Evolutionary conservation across 2,329 filamentous ascomycete genomes (phyloP).

Genomic region (Gnomoniopsis sp.): DNA sequence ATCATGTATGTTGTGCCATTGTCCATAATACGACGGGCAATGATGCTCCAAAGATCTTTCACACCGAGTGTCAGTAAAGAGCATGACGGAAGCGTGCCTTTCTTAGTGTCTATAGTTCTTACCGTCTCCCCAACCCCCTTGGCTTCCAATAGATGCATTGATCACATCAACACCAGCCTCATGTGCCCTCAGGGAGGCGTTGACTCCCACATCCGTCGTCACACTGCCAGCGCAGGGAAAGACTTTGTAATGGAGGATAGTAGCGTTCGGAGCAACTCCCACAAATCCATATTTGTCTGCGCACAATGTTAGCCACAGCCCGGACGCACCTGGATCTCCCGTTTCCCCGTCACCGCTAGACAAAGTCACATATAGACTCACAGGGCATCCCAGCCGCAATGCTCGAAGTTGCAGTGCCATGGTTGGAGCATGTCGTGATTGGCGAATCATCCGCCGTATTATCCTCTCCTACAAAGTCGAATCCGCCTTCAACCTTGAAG

Average conservation of each 20-base stretch:
- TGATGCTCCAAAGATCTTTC: slow-evolving; percentile 2
- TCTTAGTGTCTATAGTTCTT: neutral
- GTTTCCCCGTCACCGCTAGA: too few relatives aligned
- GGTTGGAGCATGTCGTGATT: slow-evolving; percentile 23
- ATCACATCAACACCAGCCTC: slow-evolving; percentile 8
- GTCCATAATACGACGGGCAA: slow-evolving; percentile 1
- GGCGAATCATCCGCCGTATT: neutral
- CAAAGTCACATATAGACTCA: neutral
- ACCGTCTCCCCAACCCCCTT: slow-evolving; percentile 2
- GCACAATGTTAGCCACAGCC: slow-evolving; percentile 25
- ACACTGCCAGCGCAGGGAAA: slow-evolving; percentile 6
- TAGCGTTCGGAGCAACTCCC: slow-evolving; percentile 4
- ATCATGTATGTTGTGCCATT: slow-evolving; percentile 3
- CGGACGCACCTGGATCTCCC: slow-evolving; percentile 24
- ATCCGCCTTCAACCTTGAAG: slow-evolving; percentile 43
- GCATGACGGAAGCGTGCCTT: neutral
- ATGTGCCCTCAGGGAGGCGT: slow-evolving; percentile 5
- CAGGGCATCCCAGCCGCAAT: slow-evolving; percentile 5
- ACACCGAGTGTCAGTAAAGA: neutral
- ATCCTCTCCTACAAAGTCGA: slow-evolving; percentile 43
- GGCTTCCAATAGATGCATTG: slow-evolving; percentile 4
- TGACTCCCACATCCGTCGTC: slow-evolving; percentile 1
- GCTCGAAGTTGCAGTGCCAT: slow-evolving; percentile 4
- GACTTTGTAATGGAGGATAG: slow-evolving; percentile 1
- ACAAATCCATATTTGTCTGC: slow-evolving; percentile 15